These are phyloP conservation scores for Claviceps arundinis DNA, from an alignment of 2,329 filamentous ascomycete species.

Conservation along the genomic window DNA sequence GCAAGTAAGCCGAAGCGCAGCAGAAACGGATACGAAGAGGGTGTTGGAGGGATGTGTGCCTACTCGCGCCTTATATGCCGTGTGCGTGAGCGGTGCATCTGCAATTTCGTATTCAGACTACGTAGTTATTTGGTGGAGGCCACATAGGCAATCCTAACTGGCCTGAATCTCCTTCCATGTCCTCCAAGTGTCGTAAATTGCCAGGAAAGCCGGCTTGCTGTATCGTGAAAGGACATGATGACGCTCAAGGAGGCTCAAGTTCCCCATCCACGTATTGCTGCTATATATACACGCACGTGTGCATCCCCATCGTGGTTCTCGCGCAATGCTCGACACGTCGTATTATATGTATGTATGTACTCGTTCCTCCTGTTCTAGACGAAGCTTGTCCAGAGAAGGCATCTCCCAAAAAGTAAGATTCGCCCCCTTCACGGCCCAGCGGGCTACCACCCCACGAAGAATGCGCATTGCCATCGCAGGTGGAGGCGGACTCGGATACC, in stretches of 20 bases:
- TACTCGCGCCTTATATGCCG: not conserved
- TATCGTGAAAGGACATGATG: constrained; percentile 14
- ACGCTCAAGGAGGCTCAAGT: constrained; percentile 9
- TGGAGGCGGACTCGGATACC: constrained; percentile 29
- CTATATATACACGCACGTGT: constrained; percentile 8
- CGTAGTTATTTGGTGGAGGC: constrained; percentile 6
- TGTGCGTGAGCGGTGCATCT: constrained; percentile 2
- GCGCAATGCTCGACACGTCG: constrained; percentile 4
- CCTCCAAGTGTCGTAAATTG: constrained; percentile 9
- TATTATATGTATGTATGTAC: not conserved
- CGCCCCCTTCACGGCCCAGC: constrained; percentile 8
- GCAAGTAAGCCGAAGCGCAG: not conserved
- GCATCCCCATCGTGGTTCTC: not conserved
- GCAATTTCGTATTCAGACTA: constrained; percentile 2
- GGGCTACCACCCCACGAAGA: constrained; percentile 16
- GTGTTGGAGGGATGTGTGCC: constrained; percentile 1
- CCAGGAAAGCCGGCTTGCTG: constrained; percentile 5
- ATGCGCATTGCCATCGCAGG: constrained; percentile 38
- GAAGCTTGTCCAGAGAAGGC: constrained; percentile 4
- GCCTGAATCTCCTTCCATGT: constrained; percentile 2
- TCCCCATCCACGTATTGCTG: constrained; percentile 2
- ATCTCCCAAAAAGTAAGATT: constrained; percentile 1
- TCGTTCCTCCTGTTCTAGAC: not conserved
- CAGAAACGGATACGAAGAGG: not conserved
- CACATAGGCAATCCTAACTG: constrained; percentile 2